Conservation (phyloP, 768 basidiomycete genomes). For the Mycena epipterygia region DNA sequence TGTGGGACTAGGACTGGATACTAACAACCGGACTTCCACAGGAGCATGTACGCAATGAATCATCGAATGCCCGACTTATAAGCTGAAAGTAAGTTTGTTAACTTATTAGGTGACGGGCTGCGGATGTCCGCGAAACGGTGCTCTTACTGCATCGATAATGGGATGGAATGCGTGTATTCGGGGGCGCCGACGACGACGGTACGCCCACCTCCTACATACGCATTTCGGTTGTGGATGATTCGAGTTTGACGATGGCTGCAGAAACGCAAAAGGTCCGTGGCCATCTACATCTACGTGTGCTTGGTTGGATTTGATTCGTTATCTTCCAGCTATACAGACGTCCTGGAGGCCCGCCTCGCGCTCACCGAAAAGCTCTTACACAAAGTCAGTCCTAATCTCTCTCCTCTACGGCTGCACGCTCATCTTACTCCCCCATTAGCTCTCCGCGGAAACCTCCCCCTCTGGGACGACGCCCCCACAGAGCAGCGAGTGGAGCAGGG, state of each 20-base stretch:
- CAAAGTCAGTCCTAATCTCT: too few relatives aligned
- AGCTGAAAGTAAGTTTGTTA: too few relatives aligned
- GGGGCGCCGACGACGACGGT: constrained; percentile 14
- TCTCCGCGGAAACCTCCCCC: neutral
- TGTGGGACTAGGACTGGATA: too few relatives aligned
- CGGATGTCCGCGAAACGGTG: constrained; percentile 14
- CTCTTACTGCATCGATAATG: constrained; percentile 9
- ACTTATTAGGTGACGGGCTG: constrained; percentile 20
- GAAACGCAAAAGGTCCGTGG: constrained; percentile 16
- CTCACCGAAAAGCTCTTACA: constrained; percentile 16
- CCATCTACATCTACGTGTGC: too few relatives aligned
- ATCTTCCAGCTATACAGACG: neutral
- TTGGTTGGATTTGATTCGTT: neutral
- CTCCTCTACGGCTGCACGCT: too few relatives aligned
- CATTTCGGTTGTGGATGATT: too few relatives aligned
- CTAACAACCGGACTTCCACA: neutral
- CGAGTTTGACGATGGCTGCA: neutral
- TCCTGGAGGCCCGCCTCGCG: constrained; percentile 17
- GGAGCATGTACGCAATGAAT: constrained; percentile 24
- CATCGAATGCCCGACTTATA: too few relatives aligned
- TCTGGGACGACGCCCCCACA: neutral
- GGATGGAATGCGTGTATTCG: constrained; percentile 16
- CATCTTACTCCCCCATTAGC: neutral
- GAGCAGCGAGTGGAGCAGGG: constrained; percentile 13
- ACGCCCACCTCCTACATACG: too few relatives aligned